A percentile compares a stretch with the other conserved stretches of the same genome.
Conservation (phyloP, 2,329 filamentous ascomycete genomes). For the Botrytis cinerea region DNA sequence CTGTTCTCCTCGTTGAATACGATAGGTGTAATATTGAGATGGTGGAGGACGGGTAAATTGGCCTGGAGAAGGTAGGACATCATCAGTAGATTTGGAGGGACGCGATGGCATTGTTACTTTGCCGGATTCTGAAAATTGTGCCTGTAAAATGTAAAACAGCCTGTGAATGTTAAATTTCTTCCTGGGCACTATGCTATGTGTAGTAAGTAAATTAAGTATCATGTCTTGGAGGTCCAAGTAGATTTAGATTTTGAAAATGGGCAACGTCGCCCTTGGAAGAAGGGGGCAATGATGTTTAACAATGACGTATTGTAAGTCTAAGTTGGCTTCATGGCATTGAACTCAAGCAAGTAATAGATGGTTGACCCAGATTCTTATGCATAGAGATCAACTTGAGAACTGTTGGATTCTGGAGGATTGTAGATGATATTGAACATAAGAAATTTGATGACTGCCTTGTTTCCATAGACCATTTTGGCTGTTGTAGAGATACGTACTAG, state of each 20-base stretch:
- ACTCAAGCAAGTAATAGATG: background rate
- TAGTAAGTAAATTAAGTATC: background rate
- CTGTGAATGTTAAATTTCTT: background rate
- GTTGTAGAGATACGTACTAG: no score
- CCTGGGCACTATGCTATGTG: background rate
- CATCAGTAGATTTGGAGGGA: background rate
- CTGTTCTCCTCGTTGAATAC: constrained; percentile 60
- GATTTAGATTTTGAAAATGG: background rate
- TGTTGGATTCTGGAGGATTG: background rate
- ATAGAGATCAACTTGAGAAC: background rate
- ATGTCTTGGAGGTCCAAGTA: background rate
- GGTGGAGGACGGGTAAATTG: constrained; percentile 7
- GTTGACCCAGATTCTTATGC: no score
- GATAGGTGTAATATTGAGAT: constrained; percentile 9
- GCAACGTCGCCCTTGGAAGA: background rate
- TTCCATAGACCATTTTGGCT: background rate
- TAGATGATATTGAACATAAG: background rate
- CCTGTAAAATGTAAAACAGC: background rate
- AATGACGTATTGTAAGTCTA: constrained; percentile 3
- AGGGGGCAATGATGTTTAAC: background rate
- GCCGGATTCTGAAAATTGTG: background rate
- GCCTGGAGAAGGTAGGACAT: background rate
- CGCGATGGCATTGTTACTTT: background rate
- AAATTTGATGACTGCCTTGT: background rate
- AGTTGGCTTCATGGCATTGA: background rate